Percentiles rank a stretch among this genome's conserved stretches.
Conservation (phyloP, 2,329 filamentous ascomycete species). For the Microcyclospora pomicola region DNA sequence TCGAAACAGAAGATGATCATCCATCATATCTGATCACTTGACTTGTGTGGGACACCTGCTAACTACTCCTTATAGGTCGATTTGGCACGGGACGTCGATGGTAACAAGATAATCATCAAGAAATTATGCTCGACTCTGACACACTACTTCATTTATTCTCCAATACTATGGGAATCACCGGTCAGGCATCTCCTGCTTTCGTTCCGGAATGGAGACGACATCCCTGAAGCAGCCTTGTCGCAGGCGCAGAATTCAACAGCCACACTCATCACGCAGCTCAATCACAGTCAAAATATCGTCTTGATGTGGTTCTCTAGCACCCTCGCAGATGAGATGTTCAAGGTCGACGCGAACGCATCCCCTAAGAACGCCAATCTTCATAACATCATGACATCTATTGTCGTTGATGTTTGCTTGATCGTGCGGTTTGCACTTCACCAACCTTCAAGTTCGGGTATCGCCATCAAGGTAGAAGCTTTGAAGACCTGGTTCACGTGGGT, state of each 20-base stretch:
- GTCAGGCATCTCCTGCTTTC: slow-evolving; percentile 26
- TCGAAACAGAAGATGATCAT: too few species aligned
- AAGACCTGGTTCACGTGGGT: slow-evolving; percentile 46
- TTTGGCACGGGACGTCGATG: background rate
- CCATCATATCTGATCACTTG: too few species aligned
- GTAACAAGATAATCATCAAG: slow-evolving; percentile 41
- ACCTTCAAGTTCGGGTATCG: slow-evolving; percentile 3
- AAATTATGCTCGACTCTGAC: slow-evolving; percentile 68
- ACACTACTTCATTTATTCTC: slow-evolving; percentile 60
- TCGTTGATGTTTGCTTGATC: slow-evolving; percentile 24
- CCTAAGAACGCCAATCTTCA: slow-evolving; percentile 10
- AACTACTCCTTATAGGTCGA: background rate
- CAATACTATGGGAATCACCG: slow-evolving; percentile 51
- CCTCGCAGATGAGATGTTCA: slow-evolving; percentile 53
- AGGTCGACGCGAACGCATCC: slow-evolving; percentile 39
- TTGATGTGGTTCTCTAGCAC: slow-evolving; percentile 51
- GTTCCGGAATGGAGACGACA: slow-evolving; percentile 13
- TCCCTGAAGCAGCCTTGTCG: slow-evolving; percentile 19
- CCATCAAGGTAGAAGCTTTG: slow-evolving; percentile 16
- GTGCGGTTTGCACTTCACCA: slow-evolving; percentile 28
- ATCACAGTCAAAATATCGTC: slow-evolving; percentile 39
- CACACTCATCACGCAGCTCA: slow-evolving; percentile 34
- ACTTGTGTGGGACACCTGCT: background rate
- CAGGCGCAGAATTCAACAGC: slow-evolving; percentile 30
- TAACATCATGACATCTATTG: slow-evolving; percentile 37